Conservation (phyloP, 768 basidiomycete genomes). For the Crepidotus variabilis region DNA sequence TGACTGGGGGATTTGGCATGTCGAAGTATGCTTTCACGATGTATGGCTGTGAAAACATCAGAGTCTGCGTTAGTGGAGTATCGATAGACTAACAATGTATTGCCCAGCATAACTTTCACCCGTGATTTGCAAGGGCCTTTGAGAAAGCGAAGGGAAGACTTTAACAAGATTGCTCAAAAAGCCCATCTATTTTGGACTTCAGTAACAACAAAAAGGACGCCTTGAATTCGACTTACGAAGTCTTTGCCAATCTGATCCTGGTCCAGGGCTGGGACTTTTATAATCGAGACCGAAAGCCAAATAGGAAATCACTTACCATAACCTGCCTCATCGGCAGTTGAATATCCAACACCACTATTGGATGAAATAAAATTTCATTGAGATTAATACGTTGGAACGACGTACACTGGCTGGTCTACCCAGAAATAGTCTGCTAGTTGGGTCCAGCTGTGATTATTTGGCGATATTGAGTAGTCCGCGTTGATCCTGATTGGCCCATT, state of each 20-base stretch:
- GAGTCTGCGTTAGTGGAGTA: background rate
- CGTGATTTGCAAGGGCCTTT: constrained; percentile 61
- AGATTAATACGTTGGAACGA: background rate
- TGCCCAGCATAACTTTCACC: constrained; percentile 77
- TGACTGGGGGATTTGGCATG: constrained; percentile 61
- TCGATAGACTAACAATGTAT: constrained; percentile 49
- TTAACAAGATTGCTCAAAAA: constrained; percentile 70
- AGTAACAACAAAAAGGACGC: background rate
- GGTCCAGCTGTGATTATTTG: constrained; percentile 58
- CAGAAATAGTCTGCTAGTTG: constrained; percentile 64
- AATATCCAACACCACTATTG: constrained; percentile 49
- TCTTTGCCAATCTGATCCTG: constrained; percentile 65
- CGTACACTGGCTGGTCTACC: constrained; percentile 71
- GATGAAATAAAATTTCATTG: background rate
- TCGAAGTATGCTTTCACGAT: constrained; percentile 71
- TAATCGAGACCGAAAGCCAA: background rate
- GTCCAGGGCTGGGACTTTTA: constrained; percentile 36
- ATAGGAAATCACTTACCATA: constrained; percentile 38
- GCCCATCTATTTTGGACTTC: constrained; percentile 46
- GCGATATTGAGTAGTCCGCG: constrained; percentile 41
- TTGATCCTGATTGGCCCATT: constrained; percentile 68
- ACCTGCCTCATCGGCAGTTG: constrained; percentile 59
- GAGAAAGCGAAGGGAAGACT: constrained; percentile 67
- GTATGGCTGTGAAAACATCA: constrained; percentile 50
- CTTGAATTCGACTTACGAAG: constrained; percentile 35